Base-by-base conservation (phyloP, 2,329 filamentous ascomycete species). In the Penicillium thymicola region DNA sequence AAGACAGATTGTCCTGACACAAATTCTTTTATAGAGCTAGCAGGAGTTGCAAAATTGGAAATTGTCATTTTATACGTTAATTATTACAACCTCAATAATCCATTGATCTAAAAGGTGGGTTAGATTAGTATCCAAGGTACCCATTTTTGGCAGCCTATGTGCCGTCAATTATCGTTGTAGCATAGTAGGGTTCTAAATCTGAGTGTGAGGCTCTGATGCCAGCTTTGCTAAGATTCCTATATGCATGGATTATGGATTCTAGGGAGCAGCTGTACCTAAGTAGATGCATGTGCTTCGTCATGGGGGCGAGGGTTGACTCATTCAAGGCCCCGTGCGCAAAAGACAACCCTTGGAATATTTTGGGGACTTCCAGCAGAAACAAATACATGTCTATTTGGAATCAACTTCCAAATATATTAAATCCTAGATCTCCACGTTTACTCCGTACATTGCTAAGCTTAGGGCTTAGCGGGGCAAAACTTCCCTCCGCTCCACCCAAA, bases 401-500 rank as follows among this genome's bases (percentile, higher is more conserved):
- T 40, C 34, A 27, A 25, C 9, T 43, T 37, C 13, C 42, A 21
- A 3, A 27, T 51, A 32, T 32, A 36, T 54, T 36, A 11, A 8
- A 36, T 44, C 41, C 52, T 18, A 11, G 8, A 30, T 44, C 41
- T 56, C 40, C 38, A 30, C 52, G 45, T 51, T 51, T 42, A 32
- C 30, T 32, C 30, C 30, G 11, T 30, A 49, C 28, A 34, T 40
- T 58, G 45, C 50, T 16, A 55, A 62, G 44, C 55, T 65, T 65
- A 66, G 59, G 64, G 64, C 61, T 57, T 32, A 57, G 64, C 62
- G 64, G 64, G 64, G 64, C 64, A 65, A 47, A 37, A 45, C 57
- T 60, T 56, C 58, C 59, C 55, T 62, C 61, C 47, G 61, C 61
- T 65, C 64, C 64, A 66, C 64, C 55, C 54, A 49, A 62, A 64